phyloP scores from a whole-genome alignment of 2,329 filamentous ascomycete species.

The Paramyrothecium roridum region DNA sequence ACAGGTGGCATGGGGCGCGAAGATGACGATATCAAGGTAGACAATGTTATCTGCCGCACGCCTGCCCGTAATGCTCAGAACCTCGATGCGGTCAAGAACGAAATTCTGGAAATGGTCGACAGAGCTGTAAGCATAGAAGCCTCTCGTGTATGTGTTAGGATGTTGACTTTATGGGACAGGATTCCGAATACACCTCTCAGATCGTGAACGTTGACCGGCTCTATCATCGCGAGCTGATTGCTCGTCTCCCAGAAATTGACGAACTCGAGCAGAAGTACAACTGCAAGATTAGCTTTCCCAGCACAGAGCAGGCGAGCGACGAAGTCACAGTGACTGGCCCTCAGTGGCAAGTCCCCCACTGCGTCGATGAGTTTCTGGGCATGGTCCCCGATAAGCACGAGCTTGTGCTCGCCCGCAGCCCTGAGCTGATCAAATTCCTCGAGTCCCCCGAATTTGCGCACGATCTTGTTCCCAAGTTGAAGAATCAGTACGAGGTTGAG shows the following conservation, averaged over 20 bases:
- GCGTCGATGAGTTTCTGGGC: constrained; percentile 91
- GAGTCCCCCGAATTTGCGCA: constrained; percentile 76
- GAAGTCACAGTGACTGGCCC: constrained; percentile 93
- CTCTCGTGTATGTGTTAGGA: background rate
- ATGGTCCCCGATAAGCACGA: constrained; percentile 98
- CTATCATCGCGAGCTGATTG: constrained; percentile 91
- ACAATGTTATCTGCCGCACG: constrained; percentile 98
- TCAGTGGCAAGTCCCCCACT: constrained; percentile 96
- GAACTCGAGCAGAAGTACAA: constrained; percentile 99
- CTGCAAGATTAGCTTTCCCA: constrained; percentile 98
- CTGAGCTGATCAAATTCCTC: constrained; percentile 76
- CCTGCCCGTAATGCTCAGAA: constrained; percentile 96
- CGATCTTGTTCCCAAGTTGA: constrained; percentile 80
- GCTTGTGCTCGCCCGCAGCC: constrained; percentile 74
- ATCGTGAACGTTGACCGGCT: constrained; percentile 90
- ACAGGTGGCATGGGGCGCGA: constrained; percentile 74
- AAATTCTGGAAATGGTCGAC: constrained; percentile 99
- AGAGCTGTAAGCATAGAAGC: constrained; percentile 61
- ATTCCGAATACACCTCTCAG: constrained; percentile 95
- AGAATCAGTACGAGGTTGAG: constrained; percentile 88
- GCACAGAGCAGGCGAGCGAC: constrained; percentile 95
- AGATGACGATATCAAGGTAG: constrained; percentile 96
- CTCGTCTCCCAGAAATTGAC: constrained; percentile 84
- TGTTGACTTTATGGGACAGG: constrained; percentile 41
- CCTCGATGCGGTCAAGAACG: constrained; percentile 93